Evolutionary conservation across 495 filamentous ascomycete species (phyloP), one percentile per base, ranked within the genome.

Genomic region (Aspergillus funiculosus): DNA sequence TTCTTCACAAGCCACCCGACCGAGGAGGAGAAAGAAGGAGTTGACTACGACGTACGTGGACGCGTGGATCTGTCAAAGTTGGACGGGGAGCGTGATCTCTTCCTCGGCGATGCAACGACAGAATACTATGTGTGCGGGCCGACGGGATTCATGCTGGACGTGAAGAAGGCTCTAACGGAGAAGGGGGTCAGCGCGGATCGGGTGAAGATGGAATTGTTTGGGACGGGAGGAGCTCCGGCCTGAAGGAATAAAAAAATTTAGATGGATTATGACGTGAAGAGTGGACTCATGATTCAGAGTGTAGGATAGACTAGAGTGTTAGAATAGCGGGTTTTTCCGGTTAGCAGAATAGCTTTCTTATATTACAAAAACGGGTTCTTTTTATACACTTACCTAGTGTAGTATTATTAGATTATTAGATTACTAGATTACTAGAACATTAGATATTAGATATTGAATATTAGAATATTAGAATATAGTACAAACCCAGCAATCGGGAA

Each of bases 121-220:
- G 63, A 80, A 51, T 89, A 86, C 59, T 87, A 76, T 58, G 62
- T 85, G 48, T 89, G 85, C 44, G 85, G 83, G 1, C 83, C 84
- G 0, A 70, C 68, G 28, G 40, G 50, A 5, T 88, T 87, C 67
- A 89, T 87, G 85, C 58, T 65, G 3, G 75, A 76, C 15, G 67
- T 74, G 20, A 55, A 76, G 46, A 48, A 57, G 7, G 61, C 59
- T 29, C 65, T 88, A 46, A 54, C 69, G 32, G 63, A 46, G 0
- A 53, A 56, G 34, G 82, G 82, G 0, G 81, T 87, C 0, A 52
- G 50, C 3, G 59, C 57, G 30, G 74, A 72, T 7, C 73, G 76
- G 47, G 71, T 86, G 17, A 72, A 79, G 55, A 69, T 86, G 54
- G 84, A 88, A 61, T 57, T 82, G 10, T 88, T 86, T 50, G 79